A percentile compares a stretch with the other conserved stretches of the same genome.
These are phyloP conservation scores for Polytolypa hystricis DNA, from an alignment of 2,329 filamentous ascomycete species.

Conservation along the genomic window DNA sequence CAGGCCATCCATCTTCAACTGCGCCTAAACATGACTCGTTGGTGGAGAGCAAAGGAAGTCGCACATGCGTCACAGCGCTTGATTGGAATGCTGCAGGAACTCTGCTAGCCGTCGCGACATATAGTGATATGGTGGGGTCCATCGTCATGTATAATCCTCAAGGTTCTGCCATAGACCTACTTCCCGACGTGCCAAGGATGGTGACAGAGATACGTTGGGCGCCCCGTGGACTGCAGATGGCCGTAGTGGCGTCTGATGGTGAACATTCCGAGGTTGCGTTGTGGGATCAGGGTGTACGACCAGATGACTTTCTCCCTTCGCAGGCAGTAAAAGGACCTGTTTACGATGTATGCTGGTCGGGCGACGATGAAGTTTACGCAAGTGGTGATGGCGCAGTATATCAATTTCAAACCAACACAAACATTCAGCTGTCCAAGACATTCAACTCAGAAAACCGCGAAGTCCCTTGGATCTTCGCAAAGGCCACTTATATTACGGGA, in stretches of 20 bases:
- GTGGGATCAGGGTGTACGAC: constrained; percentile 31
- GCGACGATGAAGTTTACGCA: constrained; percentile 26
- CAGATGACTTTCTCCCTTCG: constrained; percentile 27
- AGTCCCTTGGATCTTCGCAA: constrained; percentile 33
- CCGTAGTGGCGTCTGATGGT: constrained; percentile 34
- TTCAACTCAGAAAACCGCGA: constrained; percentile 20
- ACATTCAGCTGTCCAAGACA: constrained; percentile 26
- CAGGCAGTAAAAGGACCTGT: constrained; percentile 28
- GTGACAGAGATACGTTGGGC: constrained; percentile 35
- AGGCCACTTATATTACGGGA: constrained; percentile 19
- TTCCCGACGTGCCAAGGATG: constrained; percentile 35
- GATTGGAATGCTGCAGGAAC: constrained; percentile 36
- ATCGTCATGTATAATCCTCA: constrained; percentile 35
- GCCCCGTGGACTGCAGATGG: constrained; percentile 26
- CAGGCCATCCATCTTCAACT: constrained; percentile 15
- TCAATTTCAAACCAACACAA: constrained; percentile 28
- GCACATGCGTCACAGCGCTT: constrained; percentile 32
- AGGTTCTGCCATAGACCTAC: constrained; percentile 33
- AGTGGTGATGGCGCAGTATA: constrained; percentile 31
- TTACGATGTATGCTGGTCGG: constrained; percentile 34
- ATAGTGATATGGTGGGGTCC: constrained; percentile 30
- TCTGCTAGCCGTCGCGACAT: constrained; percentile 37
- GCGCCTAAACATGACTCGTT: constrained; percentile 26
- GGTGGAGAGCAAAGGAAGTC: constrained; percentile 23
- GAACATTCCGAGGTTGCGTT: constrained; percentile 31